Conservation (phyloP, 352 stramenopile species). For the Halophytophthora polymorphica region DNA sequence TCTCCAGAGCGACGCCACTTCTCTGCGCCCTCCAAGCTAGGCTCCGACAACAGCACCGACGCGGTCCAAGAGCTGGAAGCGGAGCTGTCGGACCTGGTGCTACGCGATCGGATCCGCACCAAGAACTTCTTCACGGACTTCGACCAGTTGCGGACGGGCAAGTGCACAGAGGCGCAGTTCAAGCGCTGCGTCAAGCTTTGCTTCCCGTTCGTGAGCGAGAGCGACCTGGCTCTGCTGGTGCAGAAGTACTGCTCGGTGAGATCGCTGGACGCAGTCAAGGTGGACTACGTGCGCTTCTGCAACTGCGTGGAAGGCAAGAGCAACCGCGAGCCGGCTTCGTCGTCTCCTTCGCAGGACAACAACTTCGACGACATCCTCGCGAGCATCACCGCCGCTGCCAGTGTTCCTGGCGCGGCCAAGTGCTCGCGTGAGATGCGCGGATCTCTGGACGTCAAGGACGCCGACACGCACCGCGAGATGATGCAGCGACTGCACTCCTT, state of each 20-base stretch:
- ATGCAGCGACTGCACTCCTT: conserved; percentile 65
- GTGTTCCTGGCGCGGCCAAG: conserved; percentile 25
- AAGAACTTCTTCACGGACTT: conserved; percentile 88
- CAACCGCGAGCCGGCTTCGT: conserved; percentile 6
- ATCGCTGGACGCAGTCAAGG: conserved; percentile 44
- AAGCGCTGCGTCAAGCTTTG: conserved; percentile 76
- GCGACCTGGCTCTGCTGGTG: conserved; percentile 53
- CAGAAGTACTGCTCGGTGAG: conserved; percentile 51
- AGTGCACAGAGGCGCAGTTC: conserved; percentile 78
- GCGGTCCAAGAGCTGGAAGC: conserved; percentile 52
- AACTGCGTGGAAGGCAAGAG: conserved; percentile 53
- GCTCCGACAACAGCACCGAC: conserved; percentile 11
- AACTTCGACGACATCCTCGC: conserved; percentile 51
- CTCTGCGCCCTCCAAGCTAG: conserved; percentile 22
- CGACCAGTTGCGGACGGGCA: conserved; percentile 67
- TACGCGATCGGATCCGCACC: conserved; percentile 73
- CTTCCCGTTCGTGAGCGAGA: conserved; percentile 60
- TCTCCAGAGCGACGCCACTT: conserved; percentile 60
- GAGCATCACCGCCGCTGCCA: conserved; percentile 30
- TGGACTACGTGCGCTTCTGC: conserved; percentile 81
- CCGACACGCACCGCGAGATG: conserved; percentile 37
- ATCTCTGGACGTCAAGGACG: conserved; percentile 44
- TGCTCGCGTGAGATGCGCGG: conserved; percentile 69
- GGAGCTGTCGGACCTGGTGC: conserved; percentile 48
- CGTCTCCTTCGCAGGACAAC: conserved; percentile 23